Conservation (phyloP, 108 stramenopile species). For the Skeletonema potamos region DNA sequence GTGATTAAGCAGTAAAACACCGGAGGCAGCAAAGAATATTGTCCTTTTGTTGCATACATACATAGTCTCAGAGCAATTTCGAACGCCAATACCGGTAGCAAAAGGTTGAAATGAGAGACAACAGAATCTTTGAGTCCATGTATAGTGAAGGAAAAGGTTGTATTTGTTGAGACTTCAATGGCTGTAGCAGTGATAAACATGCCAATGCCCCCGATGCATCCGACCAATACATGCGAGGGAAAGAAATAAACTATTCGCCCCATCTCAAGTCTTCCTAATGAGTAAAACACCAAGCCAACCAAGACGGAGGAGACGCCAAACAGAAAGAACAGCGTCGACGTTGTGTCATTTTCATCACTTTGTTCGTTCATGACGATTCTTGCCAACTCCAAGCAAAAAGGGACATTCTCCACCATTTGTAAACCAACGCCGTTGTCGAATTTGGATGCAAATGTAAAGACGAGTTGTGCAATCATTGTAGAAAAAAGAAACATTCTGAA, state of each 20-base stretch:
- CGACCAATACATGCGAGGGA: slow-evolving; percentile 74
- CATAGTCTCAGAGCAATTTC: slow-evolving; percentile 61
- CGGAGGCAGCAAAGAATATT: slow-evolving; percentile 63
- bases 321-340: slow-evolving; percentile 72
- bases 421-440: slow-evolving; percentile 65
- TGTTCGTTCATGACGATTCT: slow-evolving; percentile 52
- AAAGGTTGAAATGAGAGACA: slow-evolving; percentile 31
- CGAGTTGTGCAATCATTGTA: slow-evolving; percentile 65
- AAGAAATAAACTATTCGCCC: slow-evolving; percentile 78
- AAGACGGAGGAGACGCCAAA: slow-evolving; percentile 66
- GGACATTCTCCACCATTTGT: slow-evolving; percentile 85
- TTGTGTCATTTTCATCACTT: slow-evolving; percentile 54
- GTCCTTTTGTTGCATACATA: slow-evolving; percentile 16
- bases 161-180: slow-evolving; percentile 66
- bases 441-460: slow-evolving; percentile 50
- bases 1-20: slow-evolving; percentile 72
- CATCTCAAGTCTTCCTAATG: slow-evolving; percentile 56
- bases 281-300: slow-evolving; percentile 60
- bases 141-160: slow-evolving; percentile 29
- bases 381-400: slow-evolving; percentile 65
- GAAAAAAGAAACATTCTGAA: slow-evolving; percentile 71
- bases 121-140: slow-evolving; percentile 31
- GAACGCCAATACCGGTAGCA: slow-evolving; percentile 50
- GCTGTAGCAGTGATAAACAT: slow-evolving; percentile 53
- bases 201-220: slow-evolving; percentile 70